These are phyloP conservation scores for Alternaria novae-zelandiae DNA, from an alignment of 2,329 filamentous ascomycete species.

Conservation along the genomic window DNA sequence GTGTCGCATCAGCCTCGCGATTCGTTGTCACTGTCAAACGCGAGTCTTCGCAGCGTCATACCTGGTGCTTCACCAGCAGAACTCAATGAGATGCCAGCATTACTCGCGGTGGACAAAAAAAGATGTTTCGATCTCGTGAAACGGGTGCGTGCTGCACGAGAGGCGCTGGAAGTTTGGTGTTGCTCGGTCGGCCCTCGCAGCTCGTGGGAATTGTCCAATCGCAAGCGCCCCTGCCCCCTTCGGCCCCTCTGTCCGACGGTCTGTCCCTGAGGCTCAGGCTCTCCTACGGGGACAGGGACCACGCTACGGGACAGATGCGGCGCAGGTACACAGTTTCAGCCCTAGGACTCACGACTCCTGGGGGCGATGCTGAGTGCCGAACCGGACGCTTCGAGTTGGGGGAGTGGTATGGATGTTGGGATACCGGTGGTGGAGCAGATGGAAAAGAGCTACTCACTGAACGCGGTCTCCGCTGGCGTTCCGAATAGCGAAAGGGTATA, in stretches of 20 bases:
- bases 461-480: constrained; percentile 39
- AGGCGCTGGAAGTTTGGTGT: constrained; percentile 20
- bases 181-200: constrained; percentile 11
- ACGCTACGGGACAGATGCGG: constrained; percentile 30
- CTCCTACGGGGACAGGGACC: constrained; percentile 35
- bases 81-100: neutral
- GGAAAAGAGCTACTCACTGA: constrained; percentile 31
- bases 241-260: constrained; percentile 40
- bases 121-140: constrained; percentile 17
- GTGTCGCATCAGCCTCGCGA: neutral
- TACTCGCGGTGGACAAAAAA: constrained; percentile 16
- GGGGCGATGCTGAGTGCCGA: constrained; percentile 34
- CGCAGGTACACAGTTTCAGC: constrained; percentile 36
- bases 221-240: constrained; percentile 15
- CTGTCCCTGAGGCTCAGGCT: constrained; percentile 32
- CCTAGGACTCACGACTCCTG: constrained; percentile 33
- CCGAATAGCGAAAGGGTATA: constrained; percentile 41
- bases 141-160: constrained; percentile 23
- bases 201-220: constrained; percentile 21
- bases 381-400: constrained; percentile 34
- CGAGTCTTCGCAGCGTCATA: neutral
- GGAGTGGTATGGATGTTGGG: constrained; percentile 30
- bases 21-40: neutral
- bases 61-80: neutral
- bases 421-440: constrained; percentile 25